Percentiles rank a stretch among this genome's conserved stretches.
These are phyloP conservation scores for Mycosphaerella sp. DNA, from an alignment of 2,329 filamentous ascomycete genomes.

Conservation along the genomic window DNA sequence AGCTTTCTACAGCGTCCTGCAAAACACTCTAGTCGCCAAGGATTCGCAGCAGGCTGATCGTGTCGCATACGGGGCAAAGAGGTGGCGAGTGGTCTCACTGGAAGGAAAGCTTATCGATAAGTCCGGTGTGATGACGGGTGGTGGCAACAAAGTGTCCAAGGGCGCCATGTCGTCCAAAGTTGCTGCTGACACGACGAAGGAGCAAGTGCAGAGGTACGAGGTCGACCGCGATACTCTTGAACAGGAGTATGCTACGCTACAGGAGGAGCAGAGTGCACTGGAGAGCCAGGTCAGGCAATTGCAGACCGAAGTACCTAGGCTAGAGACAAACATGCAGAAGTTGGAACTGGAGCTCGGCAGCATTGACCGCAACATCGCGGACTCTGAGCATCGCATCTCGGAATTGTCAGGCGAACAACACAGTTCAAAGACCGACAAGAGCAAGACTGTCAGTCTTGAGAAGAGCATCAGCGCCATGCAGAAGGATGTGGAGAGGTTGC, in stretches of 20 bases:
- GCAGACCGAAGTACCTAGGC: conserved; percentile 68
- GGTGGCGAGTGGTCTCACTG: conserved; percentile 95
- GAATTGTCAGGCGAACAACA: conserved; percentile 77
- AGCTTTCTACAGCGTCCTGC: conserved; percentile 91
- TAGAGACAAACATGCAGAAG: conserved; percentile 91
- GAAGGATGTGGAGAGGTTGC: conserved; percentile 72
- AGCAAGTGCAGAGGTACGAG: conserved; percentile 83
- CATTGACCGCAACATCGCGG: conserved; percentile 72
- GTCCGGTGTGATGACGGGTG: conserved; percentile 97
- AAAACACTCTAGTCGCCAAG: conserved; percentile 88
- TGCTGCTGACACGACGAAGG: conserved; percentile 76
- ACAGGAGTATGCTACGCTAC: conserved; percentile 73
- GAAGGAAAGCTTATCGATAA: conserved; percentile 95
- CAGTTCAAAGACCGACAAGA: conserved; percentile 72
- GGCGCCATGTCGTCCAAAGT: conserved; percentile 97
- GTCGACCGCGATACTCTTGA: conserved; percentile 79
- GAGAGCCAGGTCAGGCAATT: conserved; percentile 67
- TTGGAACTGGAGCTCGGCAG: conserved; percentile 83
- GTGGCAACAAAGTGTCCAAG: conserved; percentile 81
- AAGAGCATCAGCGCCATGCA: conserved; percentile 71
- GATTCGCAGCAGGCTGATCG: conserved; percentile 95
- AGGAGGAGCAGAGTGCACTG: conserved; percentile 73
- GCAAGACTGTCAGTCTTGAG: conserved; percentile 63
- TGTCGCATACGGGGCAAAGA: conserved; percentile 86
- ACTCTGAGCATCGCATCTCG: conserved; percentile 76